Conservation (phyloP, 345 rosid genomes). For the Balakata baccata region DNA sequence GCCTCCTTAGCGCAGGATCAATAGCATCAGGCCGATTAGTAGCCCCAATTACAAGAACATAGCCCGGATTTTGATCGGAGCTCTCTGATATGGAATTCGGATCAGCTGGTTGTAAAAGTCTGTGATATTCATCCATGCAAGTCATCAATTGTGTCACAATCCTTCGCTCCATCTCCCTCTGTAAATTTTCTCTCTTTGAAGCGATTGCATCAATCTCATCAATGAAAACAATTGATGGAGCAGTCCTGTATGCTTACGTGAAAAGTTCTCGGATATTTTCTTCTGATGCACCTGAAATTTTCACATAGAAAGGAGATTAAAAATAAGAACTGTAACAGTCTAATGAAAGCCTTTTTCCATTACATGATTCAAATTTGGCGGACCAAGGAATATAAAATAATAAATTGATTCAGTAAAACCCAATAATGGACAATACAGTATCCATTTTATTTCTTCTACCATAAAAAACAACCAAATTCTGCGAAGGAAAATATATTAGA, state of each 20-base stretch:
- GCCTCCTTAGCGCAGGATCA: constrained; percentile 86
- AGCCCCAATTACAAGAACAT: constrained; percentile 92
- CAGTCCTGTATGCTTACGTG: constrained; percentile 67
- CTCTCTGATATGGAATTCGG: constrained; percentile 27
- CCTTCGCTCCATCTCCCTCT: constrained; percentile 88
- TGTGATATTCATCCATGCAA: constrained; percentile 81
- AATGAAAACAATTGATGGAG: constrained; percentile 87
- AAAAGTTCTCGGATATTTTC: constrained; percentile 85
- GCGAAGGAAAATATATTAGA: neutral
- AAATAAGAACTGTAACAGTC: neutral
- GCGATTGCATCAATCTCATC: constrained; percentile 97
- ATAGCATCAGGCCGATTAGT: constrained; percentile 92
- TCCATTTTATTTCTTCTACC: neutral
- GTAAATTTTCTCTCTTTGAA: constrained; percentile 81
- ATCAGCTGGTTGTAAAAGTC: constrained; percentile 37
- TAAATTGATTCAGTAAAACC: neutral
- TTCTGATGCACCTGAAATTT: constrained; percentile 69
- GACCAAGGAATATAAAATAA: neutral
- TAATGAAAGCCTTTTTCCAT: neutral
- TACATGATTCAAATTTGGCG: neutral
- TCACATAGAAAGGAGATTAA: constrained; percentile 6
- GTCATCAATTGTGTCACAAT: constrained; percentile 90
- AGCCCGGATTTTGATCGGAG: constrained; percentile 40
- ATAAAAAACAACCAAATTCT: neutral
- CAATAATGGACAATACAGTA: neutral